phyloP scores from a whole-genome alignment of 2,329 filamentous ascomycete species.

The Monosporascus sp. region DNA sequence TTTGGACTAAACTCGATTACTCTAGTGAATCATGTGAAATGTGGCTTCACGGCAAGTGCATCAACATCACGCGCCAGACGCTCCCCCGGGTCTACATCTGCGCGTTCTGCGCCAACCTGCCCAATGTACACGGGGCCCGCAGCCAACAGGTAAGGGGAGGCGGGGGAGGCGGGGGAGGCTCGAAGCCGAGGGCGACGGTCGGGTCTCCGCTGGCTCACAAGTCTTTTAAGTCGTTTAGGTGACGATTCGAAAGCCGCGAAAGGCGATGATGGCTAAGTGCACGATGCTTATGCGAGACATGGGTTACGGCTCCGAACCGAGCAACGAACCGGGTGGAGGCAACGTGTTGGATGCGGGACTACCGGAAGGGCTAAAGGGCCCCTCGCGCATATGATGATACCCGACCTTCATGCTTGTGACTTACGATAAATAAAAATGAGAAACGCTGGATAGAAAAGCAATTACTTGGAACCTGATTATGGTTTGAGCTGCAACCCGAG shows the following conservation, averaged over 20 bases:
- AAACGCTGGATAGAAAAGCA: no score
- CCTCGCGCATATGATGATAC: no score
- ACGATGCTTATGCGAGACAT: no score
- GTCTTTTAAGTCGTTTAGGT: conserved; percentile 41
- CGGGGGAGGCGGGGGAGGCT: conserved; percentile 16
- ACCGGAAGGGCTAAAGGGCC: no score
- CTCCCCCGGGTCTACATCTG: conserved; percentile 60
- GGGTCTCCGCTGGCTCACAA: conserved; percentile 42
- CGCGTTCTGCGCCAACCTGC: conserved; percentile 57
- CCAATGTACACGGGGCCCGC: conserved; percentile 46
- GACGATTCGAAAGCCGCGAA: conserved; percentile 9
- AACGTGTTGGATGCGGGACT: no score
- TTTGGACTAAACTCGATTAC: conserved; percentile 5
- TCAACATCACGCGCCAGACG: conserved; percentile 53
- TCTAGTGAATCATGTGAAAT: conserved; percentile 59
- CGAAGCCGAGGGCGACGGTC: conserved; percentile 21
- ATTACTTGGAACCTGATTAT: no score
- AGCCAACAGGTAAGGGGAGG: conserved; percentile 38
- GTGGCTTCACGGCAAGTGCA: conserved; percentile 60
- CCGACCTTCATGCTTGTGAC: no score
- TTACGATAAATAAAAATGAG: no score
- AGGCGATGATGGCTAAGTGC: no score
- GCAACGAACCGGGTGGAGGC: no score
- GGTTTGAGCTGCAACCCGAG: no score
- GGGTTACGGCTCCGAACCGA: no score